Evolutionary conservation across 2,329 filamentous ascomycete species (phyloP), one percentile per base, ranked within the genome.

Genomic region (Sclerotiophoma versabilis): DNA sequence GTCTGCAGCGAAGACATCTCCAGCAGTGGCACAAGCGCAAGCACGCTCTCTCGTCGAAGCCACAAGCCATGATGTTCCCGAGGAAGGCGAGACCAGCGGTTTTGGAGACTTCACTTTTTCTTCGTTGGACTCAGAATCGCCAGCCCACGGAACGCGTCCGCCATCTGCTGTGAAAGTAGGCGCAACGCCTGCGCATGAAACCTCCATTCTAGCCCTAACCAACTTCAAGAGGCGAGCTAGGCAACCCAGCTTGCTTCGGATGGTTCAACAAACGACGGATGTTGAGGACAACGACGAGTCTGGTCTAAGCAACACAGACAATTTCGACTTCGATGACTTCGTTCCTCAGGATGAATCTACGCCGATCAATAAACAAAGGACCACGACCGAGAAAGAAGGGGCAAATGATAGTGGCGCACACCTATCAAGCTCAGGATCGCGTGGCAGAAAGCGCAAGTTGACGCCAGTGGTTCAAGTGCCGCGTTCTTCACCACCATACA

Each of bases 331-430:
- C 15, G 69, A 73, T 39, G 68, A 72, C 61, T 88, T 85, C 66
- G 81, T 78, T 45, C 87, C 82, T 0, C 86, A 90, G 51, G 86
- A 85, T 23, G 87, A 89, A 74, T 88, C 87, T 14, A 91, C 88
- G 6, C 87, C 88, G 3, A 66, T 88, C 22, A 83, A 85, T 53
- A 74, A 81, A 17, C 59, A 62, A 15, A 70, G 66, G 19, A 59
- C 72, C 78, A 36, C 33, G 12, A 53, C 58, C 8, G 64, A 61
- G 20, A 62, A 65, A n/a, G 63, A 63, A 32, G 50, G 51, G 12
- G 51, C 59, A 22, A 66, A 69, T 36, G 62, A 67, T 49, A 70
- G 64, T 39, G 70, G 64, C 38, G 58, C 68, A 2, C 67, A 69
- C 33, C 49, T 70, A 23, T 70, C 67, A 22, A 74, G 68, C 55